phyloP scores from a whole-genome alignment of 768 basidiomycete species.

The Lanmaoa rubissima region DNA sequence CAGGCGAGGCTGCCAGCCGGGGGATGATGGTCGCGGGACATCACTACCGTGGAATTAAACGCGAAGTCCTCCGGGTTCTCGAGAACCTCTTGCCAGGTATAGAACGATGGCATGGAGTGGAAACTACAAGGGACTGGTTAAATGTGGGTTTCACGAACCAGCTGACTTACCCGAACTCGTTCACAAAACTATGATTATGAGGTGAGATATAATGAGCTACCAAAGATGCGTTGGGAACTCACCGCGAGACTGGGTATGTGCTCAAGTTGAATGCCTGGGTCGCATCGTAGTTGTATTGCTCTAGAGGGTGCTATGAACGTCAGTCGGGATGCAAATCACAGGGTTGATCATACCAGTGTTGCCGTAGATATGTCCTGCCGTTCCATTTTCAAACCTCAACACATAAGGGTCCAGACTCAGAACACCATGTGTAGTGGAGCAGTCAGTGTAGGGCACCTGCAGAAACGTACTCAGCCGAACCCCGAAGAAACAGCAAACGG shows the following conservation, averaged over 20 bases:
- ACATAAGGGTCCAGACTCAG: conserved; percentile 56
- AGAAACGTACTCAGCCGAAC: not conserved
- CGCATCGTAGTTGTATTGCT: conserved; percentile 57
- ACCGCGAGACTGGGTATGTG: conserved; percentile 51
- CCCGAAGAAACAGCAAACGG: not conserved
- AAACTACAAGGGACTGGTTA: conserved; percentile 35
- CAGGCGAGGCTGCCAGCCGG: conserved; percentile 53
- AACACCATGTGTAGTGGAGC: conserved; percentile 56
- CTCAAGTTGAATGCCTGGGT: conserved; percentile 51
- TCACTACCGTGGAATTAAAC: conserved; percentile 57
- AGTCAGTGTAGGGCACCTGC: conserved; percentile 58
- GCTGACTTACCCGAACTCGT: conserved; percentile 52
- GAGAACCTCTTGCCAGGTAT: conserved; percentile 58
- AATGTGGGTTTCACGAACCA: not conserved
- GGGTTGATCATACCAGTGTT: conserved; percentile 45
- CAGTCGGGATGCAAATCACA: not conserved
- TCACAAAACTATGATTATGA: conserved; percentile 43
- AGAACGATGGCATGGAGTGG: conserved; percentile 64
- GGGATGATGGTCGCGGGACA: conserved; percentile 56
- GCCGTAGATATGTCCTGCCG: conserved; percentile 53
- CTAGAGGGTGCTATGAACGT: conserved; percentile 24
- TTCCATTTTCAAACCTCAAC: conserved; percentile 49
- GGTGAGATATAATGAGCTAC: not conserved
- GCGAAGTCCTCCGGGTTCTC: conserved; percentile 48
- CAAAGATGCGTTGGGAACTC: conserved; percentile 2